Evolutionary conservation across 2,329 filamentous ascomycete genomes (phyloP), one percentile per base, ranked within the genome.

Genomic region (Cryphonectria naterciae): DNA sequence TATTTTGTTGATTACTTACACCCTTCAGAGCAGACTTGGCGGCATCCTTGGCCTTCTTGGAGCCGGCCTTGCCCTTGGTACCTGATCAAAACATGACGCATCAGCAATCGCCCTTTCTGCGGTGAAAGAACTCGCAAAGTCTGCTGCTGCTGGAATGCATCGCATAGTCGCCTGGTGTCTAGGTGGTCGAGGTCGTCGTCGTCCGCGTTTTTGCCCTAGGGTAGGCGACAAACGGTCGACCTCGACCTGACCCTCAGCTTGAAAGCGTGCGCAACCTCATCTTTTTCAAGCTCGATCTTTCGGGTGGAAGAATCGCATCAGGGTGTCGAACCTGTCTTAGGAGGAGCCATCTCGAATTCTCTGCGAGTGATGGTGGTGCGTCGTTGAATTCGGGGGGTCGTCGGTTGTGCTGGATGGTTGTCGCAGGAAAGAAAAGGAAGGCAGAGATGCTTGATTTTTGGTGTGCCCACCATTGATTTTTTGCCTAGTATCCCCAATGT

Each of bases 1-100:
- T 13, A 25, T 28, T 4, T 32, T 2, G 1, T 52, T 49, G 8
- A 35, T 32, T 35, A 92, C 93, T 88, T 94, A 97, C 94, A 85
- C 95, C 95, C 87, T 94, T 94, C 80, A 98, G 92, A 81, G 94
- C 93, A 84, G 96, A 93, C 90, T 99, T 98, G 80, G 96, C 93
- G 83, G 96, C 96, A 83, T 92, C 91, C 81, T 91, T 92, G 86
- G 96, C 96, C 90, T 97, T 91, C 89, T 96, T 96, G 84, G 86
- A 81, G 80, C 87, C 87, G 85, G 89, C 90, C 77, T 86, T 80
- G 79, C 83, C 84, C 79, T 84, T 84, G 74, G 80, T 84, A 84
- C 86, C 88, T 91, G 84, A 77, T 73, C 71, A 81, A 76, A 78
- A 80, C 77, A 83, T 84, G 79, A 84, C 80, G 85, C 87, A 91